A percentile compares a stretch with the other conserved stretches of the same genome.
Conservation (phyloP, 2,329 filamentous ascomycete species). For the Cryoendolithus antarcticus region DNA sequence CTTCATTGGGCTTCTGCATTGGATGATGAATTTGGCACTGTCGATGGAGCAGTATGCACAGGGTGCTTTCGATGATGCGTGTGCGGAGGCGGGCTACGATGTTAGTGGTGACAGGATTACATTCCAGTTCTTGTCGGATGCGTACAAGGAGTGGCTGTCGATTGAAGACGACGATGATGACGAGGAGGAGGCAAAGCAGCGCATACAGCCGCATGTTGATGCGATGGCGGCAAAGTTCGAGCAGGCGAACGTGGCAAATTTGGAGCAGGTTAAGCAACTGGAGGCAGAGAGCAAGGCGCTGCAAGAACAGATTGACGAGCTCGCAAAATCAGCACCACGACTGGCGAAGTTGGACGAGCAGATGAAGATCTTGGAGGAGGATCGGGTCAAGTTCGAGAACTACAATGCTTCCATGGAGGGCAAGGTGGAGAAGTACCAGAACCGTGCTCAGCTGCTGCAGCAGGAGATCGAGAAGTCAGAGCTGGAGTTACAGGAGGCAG, state of each 20-base stretch:
- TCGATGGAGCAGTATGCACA: conserved; percentile 77
- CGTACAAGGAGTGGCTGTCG: conserved; percentile 86
- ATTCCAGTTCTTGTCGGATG: conserved; percentile 78
- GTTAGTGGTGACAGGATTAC: conserved; percentile 84
- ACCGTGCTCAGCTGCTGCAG: conserved; percentile 67
- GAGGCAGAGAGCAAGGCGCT: conserved; percentile 76
- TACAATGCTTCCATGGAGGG: conserved; percentile 79
- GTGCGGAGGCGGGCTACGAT: conserved; percentile 75
- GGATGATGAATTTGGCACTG: conserved; percentile 96
- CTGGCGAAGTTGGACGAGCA: conserved; percentile 74
- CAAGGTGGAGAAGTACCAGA: conserved; percentile 80
- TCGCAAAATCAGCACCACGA: conserved; percentile 77
- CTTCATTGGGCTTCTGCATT: conserved; percentile 85
- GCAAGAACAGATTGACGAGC: conserved; percentile 73
- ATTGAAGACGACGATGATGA: conserved; percentile 71
- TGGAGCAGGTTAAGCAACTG: conserved; percentile 69
- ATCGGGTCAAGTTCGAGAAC: conserved; percentile 87
- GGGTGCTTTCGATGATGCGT: conserved; percentile 80
- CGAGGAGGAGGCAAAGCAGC: conserved; percentile 59
- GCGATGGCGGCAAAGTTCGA: conserved; percentile 84
- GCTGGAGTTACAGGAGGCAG: conserved; percentile 62
- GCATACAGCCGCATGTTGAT: conserved; percentile 72
- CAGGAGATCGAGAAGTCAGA: conserved; percentile 73
- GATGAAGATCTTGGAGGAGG: conserved; percentile 87
- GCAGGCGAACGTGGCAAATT: conserved; percentile 68